Evolutionary conservation across 2,329 filamentous ascomycete species (phyloP), one percentile per base, ranked within the genome.

Genomic region (Alternaria dauci): DNA sequence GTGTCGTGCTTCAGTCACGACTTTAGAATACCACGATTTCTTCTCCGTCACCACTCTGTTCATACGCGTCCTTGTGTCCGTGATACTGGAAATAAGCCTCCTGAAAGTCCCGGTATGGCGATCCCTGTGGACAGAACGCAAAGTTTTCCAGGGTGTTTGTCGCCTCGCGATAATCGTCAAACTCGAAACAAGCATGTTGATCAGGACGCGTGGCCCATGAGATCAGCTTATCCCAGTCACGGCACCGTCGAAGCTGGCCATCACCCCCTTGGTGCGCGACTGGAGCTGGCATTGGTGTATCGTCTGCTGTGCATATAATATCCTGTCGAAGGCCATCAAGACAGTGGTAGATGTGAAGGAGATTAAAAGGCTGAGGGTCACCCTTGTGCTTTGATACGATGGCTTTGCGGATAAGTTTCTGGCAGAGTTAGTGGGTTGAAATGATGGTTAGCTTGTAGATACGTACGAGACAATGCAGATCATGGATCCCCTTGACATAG

Each of bases 61-160:
- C 73, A 53, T 78, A 78, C 16, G 68, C 52, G 60, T 76, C 71
- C 42, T 71, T 74, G 61, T 78, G 75, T 20, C 74, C 74, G 57
- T 77, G 73, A 46, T 69, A 66, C 41, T 72, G 66, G 53, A 78
- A 77, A 47, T 77, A 78, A 4, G 72, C 71, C 52, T 72, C 56
- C 54, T 76, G 70, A 23, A 75, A 61, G 1, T 63, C 53, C 18
- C 60, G 61, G 50, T 77, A 78, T 11, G 74, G 74, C 9, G 74
- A 76, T 7, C 66, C 59, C 8, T 68, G 59, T 2, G 74, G 74
- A 52, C 75, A 78, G 43, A 73, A 70, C 2, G 71, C 75, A 47
- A 78, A 78, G 12, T 76, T 64, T 43, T 78, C 75, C 14, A 78
- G 63, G 8, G 73, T 73, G 55, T 78, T 74, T n/a, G 71, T 73